Conservation (phyloP, 345 rosid species). For the Stellera chamaejasme region DNA sequence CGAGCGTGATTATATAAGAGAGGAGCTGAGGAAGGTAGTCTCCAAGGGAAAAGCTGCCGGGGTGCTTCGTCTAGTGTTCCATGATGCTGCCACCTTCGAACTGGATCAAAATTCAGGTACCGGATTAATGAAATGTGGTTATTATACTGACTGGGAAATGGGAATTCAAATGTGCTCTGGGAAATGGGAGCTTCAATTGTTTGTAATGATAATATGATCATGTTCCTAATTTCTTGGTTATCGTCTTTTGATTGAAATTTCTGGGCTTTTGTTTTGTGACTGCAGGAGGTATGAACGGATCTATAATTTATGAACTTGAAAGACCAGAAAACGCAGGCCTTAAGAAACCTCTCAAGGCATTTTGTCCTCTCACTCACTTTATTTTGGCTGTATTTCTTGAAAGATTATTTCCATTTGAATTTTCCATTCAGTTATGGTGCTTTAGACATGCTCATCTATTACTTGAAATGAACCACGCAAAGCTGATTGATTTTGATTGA, state of each 20-base stretch:
- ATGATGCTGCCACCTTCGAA: conserved; percentile 95
- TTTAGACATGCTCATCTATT: no score
- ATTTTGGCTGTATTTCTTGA: neutral
- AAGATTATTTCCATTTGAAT: neutral
- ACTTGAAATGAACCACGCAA: no score
- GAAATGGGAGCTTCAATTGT: neutral
- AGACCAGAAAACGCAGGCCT: conserved; percentile 92
- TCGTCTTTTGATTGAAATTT: neutral
- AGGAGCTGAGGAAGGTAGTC: conserved; percentile 57
- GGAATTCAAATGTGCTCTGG: neutral
- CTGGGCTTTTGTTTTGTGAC: neutral
- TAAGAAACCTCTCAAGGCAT: conserved; percentile 69
- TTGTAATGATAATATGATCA: neutral
- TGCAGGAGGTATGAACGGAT: conserved; percentile 93
- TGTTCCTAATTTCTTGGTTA: neutral
- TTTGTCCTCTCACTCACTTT: conserved; percentile 3
- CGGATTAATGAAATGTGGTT: neutral
- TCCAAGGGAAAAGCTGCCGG: conserved; percentile 92
- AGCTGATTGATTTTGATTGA: conserved; percentile 9
- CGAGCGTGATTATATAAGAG: conserved; percentile 29
- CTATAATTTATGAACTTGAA: conserved; percentile 74
- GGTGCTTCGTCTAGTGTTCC: conserved; percentile 92
- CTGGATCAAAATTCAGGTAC: conserved; percentile 47
- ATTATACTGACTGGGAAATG: neutral
- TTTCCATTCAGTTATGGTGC: neutral